A percentile compares a stretch with the other conserved stretches of the same genome.
Evolutionary conservation across 139 green algal genomes (phyloP).

Genomic region (Zygnema circumcarinatum): DNA sequence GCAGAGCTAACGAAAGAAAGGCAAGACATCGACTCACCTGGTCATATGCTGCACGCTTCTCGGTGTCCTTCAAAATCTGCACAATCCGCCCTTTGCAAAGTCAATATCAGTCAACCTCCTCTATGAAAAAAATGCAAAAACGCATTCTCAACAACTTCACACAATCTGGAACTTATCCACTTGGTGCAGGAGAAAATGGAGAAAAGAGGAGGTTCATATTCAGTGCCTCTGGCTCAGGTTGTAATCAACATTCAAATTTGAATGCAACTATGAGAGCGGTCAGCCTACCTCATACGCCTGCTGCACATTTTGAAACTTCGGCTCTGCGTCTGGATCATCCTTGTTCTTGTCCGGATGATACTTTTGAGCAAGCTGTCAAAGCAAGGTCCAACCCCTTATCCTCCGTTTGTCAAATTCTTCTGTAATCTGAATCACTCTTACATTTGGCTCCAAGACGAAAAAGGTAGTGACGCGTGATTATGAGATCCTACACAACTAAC

Average conservation of each 20-base stretch:
- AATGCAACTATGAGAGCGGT: too few species aligned
- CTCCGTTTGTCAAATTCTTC: too few species aligned
- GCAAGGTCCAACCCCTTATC: neutral
- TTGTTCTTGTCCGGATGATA: slow-evolving; percentile 65
- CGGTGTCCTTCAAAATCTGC: slow-evolving; percentile 62
- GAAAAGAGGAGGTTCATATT: too few species aligned
- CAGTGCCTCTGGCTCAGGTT: too few species aligned
- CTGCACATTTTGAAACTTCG: slow-evolving; percentile 65
- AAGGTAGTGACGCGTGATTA: neutral
- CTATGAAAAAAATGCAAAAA: too few species aligned
- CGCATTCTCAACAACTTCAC: too few species aligned
- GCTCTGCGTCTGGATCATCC: slow-evolving; percentile 58
- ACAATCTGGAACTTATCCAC: too few species aligned
- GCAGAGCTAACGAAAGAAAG: neutral
- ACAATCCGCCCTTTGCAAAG: neutral
- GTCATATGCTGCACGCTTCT: slow-evolving; percentile 63
- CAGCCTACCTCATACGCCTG: slow-evolving; percentile 57
- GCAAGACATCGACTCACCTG: slow-evolving; percentile 39
- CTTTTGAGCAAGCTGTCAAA: slow-evolving; percentile 61
- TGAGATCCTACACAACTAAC: neutral
- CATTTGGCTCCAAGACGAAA: neutral
- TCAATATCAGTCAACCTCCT: too few species aligned
- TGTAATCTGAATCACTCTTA: neutral
- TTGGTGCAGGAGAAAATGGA: too few species aligned
- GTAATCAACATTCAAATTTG: too few species aligned